Percentiles rank a stretch among this genome's conserved stretches.
These are phyloP conservation scores for Kalaharituber pfeilii DNA, from an alignment of 2,329 filamentous ascomycete species.

Conservation along the genomic window DNA sequence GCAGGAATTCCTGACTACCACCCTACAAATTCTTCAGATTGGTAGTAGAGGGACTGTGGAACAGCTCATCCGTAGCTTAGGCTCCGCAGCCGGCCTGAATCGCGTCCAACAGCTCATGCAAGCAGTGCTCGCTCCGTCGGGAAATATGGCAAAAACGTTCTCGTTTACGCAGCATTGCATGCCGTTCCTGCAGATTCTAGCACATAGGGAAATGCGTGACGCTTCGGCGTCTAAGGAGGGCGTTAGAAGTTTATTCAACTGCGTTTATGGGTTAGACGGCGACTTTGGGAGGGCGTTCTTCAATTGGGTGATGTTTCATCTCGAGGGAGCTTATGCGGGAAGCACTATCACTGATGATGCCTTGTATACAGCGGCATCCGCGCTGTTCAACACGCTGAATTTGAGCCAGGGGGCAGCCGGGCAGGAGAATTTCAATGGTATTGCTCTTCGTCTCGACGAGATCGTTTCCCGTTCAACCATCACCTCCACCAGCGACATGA, in stretches of 20 bases:
- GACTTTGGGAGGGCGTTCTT: slow-evolving; percentile 20
- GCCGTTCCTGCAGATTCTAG: slow-evolving; percentile 19
- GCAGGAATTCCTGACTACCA: slow-evolving; percentile 10
- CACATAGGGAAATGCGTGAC: slow-evolving; percentile 17
- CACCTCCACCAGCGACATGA: slow-evolving; percentile 2
- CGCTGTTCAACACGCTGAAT: slow-evolving; percentile 18
- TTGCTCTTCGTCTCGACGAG: slow-evolving; percentile 7
- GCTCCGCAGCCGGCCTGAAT: slow-evolving; percentile 14
- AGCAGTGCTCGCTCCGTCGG: slow-evolving; percentile 3
- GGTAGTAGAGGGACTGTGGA: slow-evolving; percentile 14
- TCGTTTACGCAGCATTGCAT: slow-evolving; percentile 14
- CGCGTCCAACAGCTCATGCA: slow-evolving; percentile 17
- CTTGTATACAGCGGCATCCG: slow-evolving; percentile 10
- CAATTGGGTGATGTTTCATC: background rate
- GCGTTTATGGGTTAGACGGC: slow-evolving; percentile 21
- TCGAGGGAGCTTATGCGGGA: background rate
- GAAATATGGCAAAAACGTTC: background rate
- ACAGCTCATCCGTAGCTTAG: slow-evolving; percentile 17
- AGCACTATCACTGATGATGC: background rate
- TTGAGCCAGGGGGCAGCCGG: slow-evolving; percentile 20
- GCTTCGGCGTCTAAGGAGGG: slow-evolving; percentile 20
- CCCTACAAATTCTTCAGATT: slow-evolving; percentile 11
- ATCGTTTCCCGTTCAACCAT: background rate
- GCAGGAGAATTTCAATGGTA: slow-evolving; percentile 14
- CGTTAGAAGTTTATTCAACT: slow-evolving; percentile 23